Evolutionary conservation across 1,139 yeast species (phyloP).

Genomic region (Barnettozyma hawaiiensis): DNA sequence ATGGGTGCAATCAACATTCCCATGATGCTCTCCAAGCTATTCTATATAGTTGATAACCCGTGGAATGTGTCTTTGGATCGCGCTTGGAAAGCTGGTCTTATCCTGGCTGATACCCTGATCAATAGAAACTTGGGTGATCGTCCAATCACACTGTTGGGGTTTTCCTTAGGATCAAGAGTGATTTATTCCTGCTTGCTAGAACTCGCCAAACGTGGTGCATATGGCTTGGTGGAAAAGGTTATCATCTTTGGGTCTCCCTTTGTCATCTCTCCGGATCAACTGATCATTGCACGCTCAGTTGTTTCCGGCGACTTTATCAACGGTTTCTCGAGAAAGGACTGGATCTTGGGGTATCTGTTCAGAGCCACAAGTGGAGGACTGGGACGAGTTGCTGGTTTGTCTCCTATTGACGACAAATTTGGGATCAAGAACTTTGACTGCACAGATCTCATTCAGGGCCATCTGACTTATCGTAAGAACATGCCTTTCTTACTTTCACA

Average conservation of each 20-base stretch:
- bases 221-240: constrained; percentile 86
- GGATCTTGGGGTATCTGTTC: constrained; percentile 93
- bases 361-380: constrained; percentile 96
- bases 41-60: constrained; percentile 90
- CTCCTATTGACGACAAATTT: constrained; percentile 58
- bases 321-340: constrained; percentile 88
- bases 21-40: constrained; percentile 81
- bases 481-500: constrained; percentile 73
- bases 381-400: constrained; percentile 82
- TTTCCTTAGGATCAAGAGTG: constrained; percentile 89
- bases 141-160: constrained; percentile 90
- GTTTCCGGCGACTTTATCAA: constrained; percentile 89
- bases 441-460: constrained; percentile 85
- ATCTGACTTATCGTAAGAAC: constrained; percentile 92
- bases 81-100: constrained; percentile 94
- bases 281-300: constrained; percentile 74
- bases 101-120: constrained; percentile 85
- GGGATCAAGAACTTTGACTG: constrained; percentile 83
- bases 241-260: constrained; percentile 86
- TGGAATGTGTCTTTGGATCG: constrained; percentile 97
- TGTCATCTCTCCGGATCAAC: constrained; percentile 71
- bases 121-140: constrained; percentile 87
- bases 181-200: constrained; percentile 88
- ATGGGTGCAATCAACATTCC: constrained; percentile 97
- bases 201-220: constrained; percentile 79